Base-by-base conservation (phyloP, 805 yeast species). In the Millerozyma acaciae region DNA sequence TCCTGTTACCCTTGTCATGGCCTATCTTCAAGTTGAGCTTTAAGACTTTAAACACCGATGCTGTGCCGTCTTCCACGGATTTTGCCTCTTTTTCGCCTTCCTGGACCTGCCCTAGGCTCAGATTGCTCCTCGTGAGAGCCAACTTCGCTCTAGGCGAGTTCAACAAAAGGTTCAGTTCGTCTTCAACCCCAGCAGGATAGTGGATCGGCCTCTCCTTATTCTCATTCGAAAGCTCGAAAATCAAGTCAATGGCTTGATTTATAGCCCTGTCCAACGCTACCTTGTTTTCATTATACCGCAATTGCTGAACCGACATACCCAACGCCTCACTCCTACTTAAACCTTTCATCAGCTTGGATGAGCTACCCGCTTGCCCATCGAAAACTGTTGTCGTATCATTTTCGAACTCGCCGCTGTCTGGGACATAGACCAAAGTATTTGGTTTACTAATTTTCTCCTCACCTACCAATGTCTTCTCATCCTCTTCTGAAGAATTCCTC, bases 201-300 rank as follows among this genome's bases (percentile, higher is more conserved):
- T 73, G 75, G 7, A 83, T 71, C 0, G 87, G 84, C 30, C 87
- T 59, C 19, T 61, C 56, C 17, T 58, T 62, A 48, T 84, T 84
- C 48, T 82, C 89, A 2, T 39, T 45, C 14, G 69, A 65, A 12
- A 84, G 55, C 14, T 78, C 76, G 14, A 56, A 49, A 30, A 84
- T 50, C 17, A 81, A 48, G 23, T 69, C 73, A 9, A 70, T 60
- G 1, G 80, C 72, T 19, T 72, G 65, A 39, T 69, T 61, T 36
- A 84, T 79, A 1, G 80, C 69, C 32, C 84, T 64, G 38, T 77
- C 81, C 35, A 89, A 62, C 1, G 81, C 70, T 0, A 76, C 62
- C 35, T 83, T 73, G 60, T 80, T 80, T 45, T 80, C 79, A 51
- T 86, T 86, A 54, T 84, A 90, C 40, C 76, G 83, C 36, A 82